Percentiles rank a stretch among this genome's conserved stretches.
Conservation (phyloP, 1,284 basidiomycete species). For the Fistulinella staudtii region DNA sequence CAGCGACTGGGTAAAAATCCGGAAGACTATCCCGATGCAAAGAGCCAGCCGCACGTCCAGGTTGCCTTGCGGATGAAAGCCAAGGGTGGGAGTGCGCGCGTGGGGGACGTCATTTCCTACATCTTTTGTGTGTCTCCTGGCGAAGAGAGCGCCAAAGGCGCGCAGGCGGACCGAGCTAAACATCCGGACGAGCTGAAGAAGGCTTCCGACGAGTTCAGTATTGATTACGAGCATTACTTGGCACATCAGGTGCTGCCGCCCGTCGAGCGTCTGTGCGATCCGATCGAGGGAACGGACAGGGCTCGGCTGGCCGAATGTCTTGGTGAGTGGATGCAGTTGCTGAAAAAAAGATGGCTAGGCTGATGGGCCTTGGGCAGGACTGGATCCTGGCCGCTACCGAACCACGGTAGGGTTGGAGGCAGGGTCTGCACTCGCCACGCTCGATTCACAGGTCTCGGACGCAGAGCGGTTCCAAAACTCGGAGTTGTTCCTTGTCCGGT, state of each 20-base stretch:
- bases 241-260: slow-evolving; percentile 92
- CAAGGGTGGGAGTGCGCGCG: slow-evolving; percentile 74
- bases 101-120: slow-evolving; percentile 95
- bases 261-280: slow-evolving; percentile 92
- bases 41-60: slow-evolving; percentile 94
- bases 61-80: slow-evolving; percentile 92
- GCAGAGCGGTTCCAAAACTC: slow-evolving; percentile 81
- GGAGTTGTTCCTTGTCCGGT: slow-evolving; percentile 67
- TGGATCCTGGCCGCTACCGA: slow-evolving; percentile 82
- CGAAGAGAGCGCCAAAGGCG: slow-evolving; percentile 69
- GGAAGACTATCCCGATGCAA: slow-evolving; percentile 94
- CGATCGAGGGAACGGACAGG: slow-evolving; percentile 94
- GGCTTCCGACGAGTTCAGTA: slow-evolving; percentile 55
- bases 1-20: slow-evolving; percentile 93
- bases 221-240: slow-evolving; percentile 92
- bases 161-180: slow-evolving; percentile 87
- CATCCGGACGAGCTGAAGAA: slow-evolving; percentile 92
- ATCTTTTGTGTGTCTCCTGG: slow-evolving; percentile 85
- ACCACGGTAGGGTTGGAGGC: slow-evolving; percentile 53
- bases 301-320: slow-evolving; percentile 91
- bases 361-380: slow-evolving; percentile 46
- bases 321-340: slow-evolving; percentile 50
- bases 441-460: slow-evolving; percentile 91
- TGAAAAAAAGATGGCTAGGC: not conserved
- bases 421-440: slow-evolving; percentile 65